A percentile compares a stretch with the other conserved stretches of the same genome.
Conservation (phyloP, 345 rosid genomes). For the Linum lewisii region DNA sequence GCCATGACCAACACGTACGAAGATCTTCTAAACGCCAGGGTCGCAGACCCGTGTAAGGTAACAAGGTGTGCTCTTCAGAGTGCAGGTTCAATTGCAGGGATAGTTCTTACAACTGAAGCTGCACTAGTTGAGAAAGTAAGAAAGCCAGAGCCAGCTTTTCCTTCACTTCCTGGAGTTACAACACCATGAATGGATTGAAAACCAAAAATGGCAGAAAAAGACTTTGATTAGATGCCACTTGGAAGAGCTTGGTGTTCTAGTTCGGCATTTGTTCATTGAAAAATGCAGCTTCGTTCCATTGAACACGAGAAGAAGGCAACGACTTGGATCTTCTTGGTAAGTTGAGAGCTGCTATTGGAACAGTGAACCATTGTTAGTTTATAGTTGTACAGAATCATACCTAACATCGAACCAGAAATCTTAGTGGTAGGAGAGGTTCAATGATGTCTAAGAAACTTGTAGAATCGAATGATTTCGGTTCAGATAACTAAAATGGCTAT, state of each 20-base stretch:
- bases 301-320: not conserved
- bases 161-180: conserved; percentile 66
- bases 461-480: no score
- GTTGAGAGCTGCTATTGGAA: no score
- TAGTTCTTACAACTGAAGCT: conserved; percentile 81
- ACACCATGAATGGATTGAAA: conserved; percentile 19
- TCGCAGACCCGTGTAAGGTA: conserved; percentile 71
- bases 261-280: not conserved
- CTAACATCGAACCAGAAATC: no score
- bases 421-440: no score
- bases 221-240: not conserved
- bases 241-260: not conserved
- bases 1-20: conserved; percentile 64
- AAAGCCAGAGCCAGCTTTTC: conserved; percentile 49
- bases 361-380: no score
- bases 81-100: conserved; percentile 74
- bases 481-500: no score
- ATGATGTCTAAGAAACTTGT: no score
- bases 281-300: not conserved
- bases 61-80: conserved; percentile 69
- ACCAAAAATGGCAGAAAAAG: not conserved
- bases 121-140: conserved; percentile 57
- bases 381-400: no score
- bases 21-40: conserved; percentile 65
- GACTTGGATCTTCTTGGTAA: no score